Percentiles rank a stretch among this genome's conserved stretches.
Evolutionary conservation across 2,329 filamentous ascomycete species (phyloP).

Genomic region (Incumbomyces delicatus): DNA sequence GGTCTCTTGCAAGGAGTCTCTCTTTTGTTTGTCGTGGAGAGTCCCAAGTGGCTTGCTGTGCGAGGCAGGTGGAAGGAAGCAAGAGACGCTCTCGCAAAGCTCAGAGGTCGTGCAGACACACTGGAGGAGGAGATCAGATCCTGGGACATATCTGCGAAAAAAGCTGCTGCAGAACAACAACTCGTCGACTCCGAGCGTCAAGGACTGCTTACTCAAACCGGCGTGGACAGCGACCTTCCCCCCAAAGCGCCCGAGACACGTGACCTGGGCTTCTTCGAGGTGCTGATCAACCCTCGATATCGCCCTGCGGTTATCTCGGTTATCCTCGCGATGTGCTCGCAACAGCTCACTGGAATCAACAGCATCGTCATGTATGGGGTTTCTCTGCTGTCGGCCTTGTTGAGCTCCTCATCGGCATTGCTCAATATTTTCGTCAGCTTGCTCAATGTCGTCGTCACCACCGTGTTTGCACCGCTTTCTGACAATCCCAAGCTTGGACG

Average conservation of each 20-base stretch:
- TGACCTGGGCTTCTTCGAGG: constrained; percentile 50
- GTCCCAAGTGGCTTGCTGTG: constrained; percentile 73
- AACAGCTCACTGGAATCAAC: constrained; percentile 91
- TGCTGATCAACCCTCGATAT: constrained; percentile 55
- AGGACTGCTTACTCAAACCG: constrained; percentile 45
- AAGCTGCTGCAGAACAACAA: constrained; percentile 15
- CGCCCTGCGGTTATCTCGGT: constrained; percentile 71
- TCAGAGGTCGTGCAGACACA: constrained; percentile 60
- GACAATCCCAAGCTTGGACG: constrained; percentile 66
- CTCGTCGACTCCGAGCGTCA: constrained; percentile 57
- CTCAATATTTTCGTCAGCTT: constrained; percentile 80
- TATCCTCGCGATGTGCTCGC: constrained; percentile 79
- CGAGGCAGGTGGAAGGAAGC: constrained; percentile 53
- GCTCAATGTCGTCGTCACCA: constrained; percentile 76
- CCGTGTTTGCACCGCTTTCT: constrained; percentile 70
- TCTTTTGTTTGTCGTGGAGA: constrained; percentile 72
- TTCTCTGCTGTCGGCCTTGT: constrained; percentile 68
- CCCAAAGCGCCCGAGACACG: constrained; percentile 18
- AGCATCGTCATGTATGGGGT: constrained; percentile 97
- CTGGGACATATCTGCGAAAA: constrained; percentile 36
- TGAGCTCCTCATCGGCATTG: constrained; percentile 70
- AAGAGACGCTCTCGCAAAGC: constrained; percentile 58
- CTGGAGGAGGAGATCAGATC: constrained; percentile 62
- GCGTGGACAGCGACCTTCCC: constrained; percentile 8
- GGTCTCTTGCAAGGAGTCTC: constrained; percentile 58